Evolutionary conservation across 805 yeast genomes (phyloP), one percentile per base, ranked within the genome.

Genomic region (Cyberlindnera mississippiensis): DNA sequence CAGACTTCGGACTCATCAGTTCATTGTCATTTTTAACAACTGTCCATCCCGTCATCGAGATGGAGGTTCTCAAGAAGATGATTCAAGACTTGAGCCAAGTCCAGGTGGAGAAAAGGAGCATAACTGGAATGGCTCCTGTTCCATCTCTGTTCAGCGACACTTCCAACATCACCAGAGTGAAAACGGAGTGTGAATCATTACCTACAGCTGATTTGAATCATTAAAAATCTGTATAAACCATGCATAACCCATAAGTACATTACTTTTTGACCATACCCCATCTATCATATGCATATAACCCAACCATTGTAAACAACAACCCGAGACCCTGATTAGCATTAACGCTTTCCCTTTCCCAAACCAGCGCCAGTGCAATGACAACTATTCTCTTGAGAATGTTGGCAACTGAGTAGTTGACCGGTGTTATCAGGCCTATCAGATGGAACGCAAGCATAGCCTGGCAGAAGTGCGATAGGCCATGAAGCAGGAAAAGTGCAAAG

Each of bases 401-500:
- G 24, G 90, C 93, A 56, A 85, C 81, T 31, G 88, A 80, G 60
- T 85, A 85, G 57, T 82, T 82, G 35, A 85, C 83, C 4, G 93
- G 85, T n/a, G 82, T 72, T 18, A 84, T 71, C 51, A 74, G 58
- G 2, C 91, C 91, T 49, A 85, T 71, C 35, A 85, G 72, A 59
- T 82, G 89, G 61, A 85, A 85, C 19, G 91, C 91, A 36, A 84
- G 61, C 57, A 85, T 70, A 3, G 87, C 77, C 62, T 85, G 93
- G 40, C 76, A 53, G 56, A 84, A 85, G 64, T 85, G 95, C 3
- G 83, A 66, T 2, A 75, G 41, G 2, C 90, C 89, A 59, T 85
- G 86, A n/a, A 80, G 40, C 5, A 75, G 22, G 26, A 82, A 69
- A 35, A 80, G 57, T 0, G 51, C 28, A 4, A 68, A 32, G 2